These are phyloP conservation scores for Clarireedia sp. DNA, from an alignment of 2,329 filamentous ascomycete genomes.

Conservation along the genomic window DNA sequence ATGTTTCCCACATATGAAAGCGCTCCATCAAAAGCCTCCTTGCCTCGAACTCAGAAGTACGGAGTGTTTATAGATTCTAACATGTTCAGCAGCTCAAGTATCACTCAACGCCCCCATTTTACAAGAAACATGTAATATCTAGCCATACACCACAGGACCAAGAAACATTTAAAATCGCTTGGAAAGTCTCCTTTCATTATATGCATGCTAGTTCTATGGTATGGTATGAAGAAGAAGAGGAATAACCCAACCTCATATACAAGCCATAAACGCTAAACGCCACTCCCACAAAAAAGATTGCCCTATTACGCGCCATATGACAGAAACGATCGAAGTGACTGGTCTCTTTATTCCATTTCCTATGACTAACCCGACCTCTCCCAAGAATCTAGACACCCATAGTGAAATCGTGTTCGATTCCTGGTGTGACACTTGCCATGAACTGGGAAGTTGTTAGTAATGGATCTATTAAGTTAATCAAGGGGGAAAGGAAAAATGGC, in stretches of 20 bases:
- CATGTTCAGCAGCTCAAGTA: not conserved
- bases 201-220: no score
- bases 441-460: slow-evolving; percentile 44
- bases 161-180: not conserved
- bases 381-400: slow-evolving; percentile 64
- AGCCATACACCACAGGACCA: not conserved
- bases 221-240: no score
- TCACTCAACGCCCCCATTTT: not conserved
- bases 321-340: not conserved
- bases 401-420: slow-evolving; percentile 96
- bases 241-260: no score
- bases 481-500: slow-evolving; percentile 6
- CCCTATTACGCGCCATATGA: no score
- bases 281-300: not conserved
- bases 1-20: no score
- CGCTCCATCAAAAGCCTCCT: no score
- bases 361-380: not conserved
- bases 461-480: not conserved
- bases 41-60: no score
- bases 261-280: not conserved
- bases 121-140: not conserved
- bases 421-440: slow-evolving; percentile 84
- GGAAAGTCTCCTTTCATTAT: no score
- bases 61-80: no score
- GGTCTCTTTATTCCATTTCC: not conserved